These are phyloP conservation scores for Neocucurbitaria cava DNA, from an alignment of 2,329 filamentous ascomycete species.

Conservation along the genomic window DNA sequence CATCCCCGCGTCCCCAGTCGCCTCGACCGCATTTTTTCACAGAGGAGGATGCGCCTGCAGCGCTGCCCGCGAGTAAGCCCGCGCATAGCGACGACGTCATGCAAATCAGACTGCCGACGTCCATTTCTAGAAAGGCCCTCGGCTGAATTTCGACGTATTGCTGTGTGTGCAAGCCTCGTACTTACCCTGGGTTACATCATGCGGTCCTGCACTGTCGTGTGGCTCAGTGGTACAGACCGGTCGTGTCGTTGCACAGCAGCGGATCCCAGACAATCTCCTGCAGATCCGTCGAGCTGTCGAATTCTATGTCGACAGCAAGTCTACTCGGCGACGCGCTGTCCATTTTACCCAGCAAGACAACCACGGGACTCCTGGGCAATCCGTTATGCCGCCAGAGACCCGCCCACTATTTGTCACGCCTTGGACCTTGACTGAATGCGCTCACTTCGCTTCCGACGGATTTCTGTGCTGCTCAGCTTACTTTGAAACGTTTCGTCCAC, in stretches of 20 bases:
- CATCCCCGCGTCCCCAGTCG: constrained; percentile 25
- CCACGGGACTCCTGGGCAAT: constrained; percentile 12
- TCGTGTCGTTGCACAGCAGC: constrained; percentile 34
- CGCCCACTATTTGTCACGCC: constrained; percentile 21
- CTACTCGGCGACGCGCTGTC: constrained; percentile 15
- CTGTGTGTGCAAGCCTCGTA: constrained; percentile 16
- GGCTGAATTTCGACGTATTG: constrained; percentile 18
- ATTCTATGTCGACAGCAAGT: constrained; percentile 8
- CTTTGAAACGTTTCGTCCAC: constrained; percentile 70
- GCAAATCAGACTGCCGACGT: constrained; percentile 8
- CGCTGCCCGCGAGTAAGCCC: constrained; percentile 1
- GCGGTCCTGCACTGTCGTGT: constrained; percentile 30
- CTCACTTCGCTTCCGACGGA: constrained; percentile 58
- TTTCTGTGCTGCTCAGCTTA: constrained; percentile 93
- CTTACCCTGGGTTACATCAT: constrained; percentile 28
- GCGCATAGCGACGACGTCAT: constrained; percentile 9
- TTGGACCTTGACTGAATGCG: constrained; percentile 29
- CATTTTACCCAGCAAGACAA: constrained; percentile 9
- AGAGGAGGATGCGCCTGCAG: constrained; percentile 6
- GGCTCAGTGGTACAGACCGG: constrained; percentile 24
- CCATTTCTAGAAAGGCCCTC: constrained; percentile 10
- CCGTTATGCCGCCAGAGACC: background rate
- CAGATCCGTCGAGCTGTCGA: constrained; percentile 20
- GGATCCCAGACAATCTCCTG: constrained; percentile 21
- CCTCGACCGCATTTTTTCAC: constrained; percentile 4